Evolutionary conservation across 441 rosid species (phyloP).

Genomic region (Pelargonium myrrhifolium): DNA sequence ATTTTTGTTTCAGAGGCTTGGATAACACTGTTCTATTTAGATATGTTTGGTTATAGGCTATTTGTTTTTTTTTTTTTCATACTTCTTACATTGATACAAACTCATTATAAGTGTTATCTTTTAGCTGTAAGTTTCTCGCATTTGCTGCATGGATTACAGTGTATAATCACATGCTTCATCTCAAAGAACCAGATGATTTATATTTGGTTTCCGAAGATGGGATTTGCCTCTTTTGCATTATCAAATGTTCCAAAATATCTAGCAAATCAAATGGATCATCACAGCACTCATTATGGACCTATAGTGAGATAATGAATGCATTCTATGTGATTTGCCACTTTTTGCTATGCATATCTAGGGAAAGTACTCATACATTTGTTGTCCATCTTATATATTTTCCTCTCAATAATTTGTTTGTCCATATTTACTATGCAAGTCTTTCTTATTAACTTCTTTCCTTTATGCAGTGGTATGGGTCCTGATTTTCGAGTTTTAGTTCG

Average conservation of each 20-base stretch:
- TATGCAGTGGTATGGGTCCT: constrained; percentile 95
- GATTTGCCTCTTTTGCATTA: neutral
- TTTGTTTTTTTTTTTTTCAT: neutral
- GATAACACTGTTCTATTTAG: neutral
- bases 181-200: neutral
- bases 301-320: neutral
- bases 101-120: neutral
- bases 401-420: neutral
- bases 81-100: neutral
- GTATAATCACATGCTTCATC: neutral
- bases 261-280: neutral
- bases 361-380: neutral
- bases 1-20: neutral
- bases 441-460: constrained; percentile 3
- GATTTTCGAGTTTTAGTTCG: constrained; percentile 93
- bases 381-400: neutral
- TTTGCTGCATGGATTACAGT: neutral
- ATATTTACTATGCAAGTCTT: neutral
- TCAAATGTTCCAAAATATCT: neutral
- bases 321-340: neutral
- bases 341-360: neutral
- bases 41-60: too few relatives aligned
- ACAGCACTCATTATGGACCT: neutral
- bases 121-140: neutral
- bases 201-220: neutral